Evolutionary conservation across 345 rosid genomes (phyloP).

Genomic region (Populus euphratica): DNA sequence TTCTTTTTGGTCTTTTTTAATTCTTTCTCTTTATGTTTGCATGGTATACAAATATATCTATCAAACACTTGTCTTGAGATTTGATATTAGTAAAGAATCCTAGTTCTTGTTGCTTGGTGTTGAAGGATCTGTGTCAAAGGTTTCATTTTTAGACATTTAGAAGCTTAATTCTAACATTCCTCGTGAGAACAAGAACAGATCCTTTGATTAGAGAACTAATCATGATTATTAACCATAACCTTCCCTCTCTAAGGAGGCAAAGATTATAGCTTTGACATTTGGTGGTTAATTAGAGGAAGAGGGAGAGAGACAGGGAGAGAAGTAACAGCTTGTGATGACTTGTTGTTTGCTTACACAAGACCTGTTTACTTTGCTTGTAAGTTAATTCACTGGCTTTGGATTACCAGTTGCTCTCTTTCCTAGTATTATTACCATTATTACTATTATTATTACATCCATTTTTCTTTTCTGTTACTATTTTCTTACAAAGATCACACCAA

Average conservation of each 20-base stretch:
- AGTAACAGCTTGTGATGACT: neutral
- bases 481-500: neutral
- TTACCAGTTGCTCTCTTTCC: neutral
- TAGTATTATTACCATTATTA: neutral
- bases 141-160: neutral
- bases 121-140: neutral
- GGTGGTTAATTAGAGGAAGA: neutral
- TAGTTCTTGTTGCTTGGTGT: neutral
- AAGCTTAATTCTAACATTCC: neutral
- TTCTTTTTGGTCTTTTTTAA: neutral
- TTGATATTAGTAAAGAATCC: neutral
- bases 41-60: neutral
- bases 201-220: neutral
- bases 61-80: neutral
- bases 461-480: neutral
- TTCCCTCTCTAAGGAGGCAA: neutral
- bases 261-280: neutral
- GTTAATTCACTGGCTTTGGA: constrained; percentile 1
- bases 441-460: neutral
- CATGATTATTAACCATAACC: neutral
- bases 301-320: neutral
- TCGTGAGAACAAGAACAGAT: neutral
- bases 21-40: neutral
- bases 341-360: neutral
- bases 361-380: neutral